Evolutionary conservation across 345 rosid species (phyloP).

Genomic region (Moricandia arvensis): DNA sequence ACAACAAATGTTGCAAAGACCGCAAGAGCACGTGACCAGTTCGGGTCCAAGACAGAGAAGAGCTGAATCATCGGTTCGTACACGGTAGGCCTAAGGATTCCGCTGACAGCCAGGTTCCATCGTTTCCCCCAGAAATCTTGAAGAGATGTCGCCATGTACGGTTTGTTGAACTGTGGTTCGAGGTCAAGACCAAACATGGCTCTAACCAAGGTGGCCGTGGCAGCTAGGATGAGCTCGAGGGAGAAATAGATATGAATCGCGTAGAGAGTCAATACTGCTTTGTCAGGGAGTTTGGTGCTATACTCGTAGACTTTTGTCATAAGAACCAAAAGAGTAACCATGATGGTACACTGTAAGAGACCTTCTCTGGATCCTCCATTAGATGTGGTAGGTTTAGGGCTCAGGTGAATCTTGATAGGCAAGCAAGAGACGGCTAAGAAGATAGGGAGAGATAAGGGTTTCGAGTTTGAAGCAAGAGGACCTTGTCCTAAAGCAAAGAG

Average conservation of each 20-base stretch:
- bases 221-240: conserved; percentile 48
- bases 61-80: conserved; percentile 43
- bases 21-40: conserved; percentile 44
- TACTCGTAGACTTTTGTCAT: conserved; percentile 30
- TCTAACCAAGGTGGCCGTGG: conserved; percentile 41
- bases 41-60: conserved; percentile 29
- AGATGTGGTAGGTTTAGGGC: conserved; percentile 4
- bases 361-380: conserved; percentile 27
- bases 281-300: conserved; percentile 37
- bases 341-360: conserved; percentile 36
- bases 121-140: conserved; percentile 78
- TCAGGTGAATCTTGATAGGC: conserved; percentile 52
- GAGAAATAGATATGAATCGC: conserved; percentile 42
- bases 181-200: conserved; percentile 38
- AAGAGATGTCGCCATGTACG: conserved; percentile 57
- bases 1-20: conserved; percentile 44
- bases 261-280: conserved; percentile 35
- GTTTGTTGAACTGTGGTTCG: conserved; percentile 58
- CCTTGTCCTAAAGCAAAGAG: conserved; percentile 32
- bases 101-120: conserved; percentile 64
- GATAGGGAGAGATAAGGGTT: conserved; percentile 37
- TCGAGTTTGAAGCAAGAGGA: conserved; percentile 38
- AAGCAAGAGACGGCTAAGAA: conserved; percentile 53
- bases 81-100: conserved; percentile 57
- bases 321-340: conserved; percentile 35